Conservation (phyloP, 2,329 filamentous ascomycete genomes). For the Monosporascus sp. region DNA sequence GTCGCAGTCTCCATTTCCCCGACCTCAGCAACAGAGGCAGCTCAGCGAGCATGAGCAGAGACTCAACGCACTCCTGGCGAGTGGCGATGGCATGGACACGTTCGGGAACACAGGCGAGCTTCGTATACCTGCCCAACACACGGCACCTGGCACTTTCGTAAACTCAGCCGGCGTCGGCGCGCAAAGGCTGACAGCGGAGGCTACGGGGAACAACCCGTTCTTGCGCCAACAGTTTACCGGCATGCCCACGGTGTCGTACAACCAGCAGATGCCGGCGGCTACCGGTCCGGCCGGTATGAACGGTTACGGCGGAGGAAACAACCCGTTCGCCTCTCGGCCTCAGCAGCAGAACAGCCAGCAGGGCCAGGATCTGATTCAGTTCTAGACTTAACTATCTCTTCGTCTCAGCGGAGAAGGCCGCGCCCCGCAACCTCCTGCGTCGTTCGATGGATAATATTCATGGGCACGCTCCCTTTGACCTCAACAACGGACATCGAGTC, state of each 20-base stretch:
- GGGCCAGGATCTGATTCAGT: conserved; percentile 58
- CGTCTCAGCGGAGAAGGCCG: neutral
- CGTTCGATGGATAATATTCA: too few species aligned
- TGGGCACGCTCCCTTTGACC: too few species aligned
- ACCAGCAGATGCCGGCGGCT: conserved; percentile 47
- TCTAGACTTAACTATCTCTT: conserved; percentile 34
- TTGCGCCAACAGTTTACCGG: conserved; percentile 78
- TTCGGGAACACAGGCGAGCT: conserved; percentile 96
- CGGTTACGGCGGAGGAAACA: conserved; percentile 39
- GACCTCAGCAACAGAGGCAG: conserved; percentile 43
- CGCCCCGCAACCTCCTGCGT: too few species aligned
- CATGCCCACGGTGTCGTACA: conserved; percentile 57
- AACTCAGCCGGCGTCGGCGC: conserved; percentile 88
- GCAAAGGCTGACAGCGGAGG: conserved; percentile 61
- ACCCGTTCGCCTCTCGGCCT: conserved; percentile 54
- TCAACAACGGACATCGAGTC: too few species aligned
- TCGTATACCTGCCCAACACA: conserved; percentile 93
- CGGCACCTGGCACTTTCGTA: conserved; percentile 90
- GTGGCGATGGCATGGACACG: conserved; percentile 90
- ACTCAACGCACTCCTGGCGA: conserved; percentile 80
- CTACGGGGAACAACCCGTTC: conserved; percentile 87
- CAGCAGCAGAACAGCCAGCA: conserved; percentile 44
- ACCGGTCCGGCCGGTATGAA: conserved; percentile 54
- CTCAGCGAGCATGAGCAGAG: conserved; percentile 62
- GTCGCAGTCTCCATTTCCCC: conserved; percentile 39